Evolutionary conservation across 164 flowering plant genomes (phyloP).

Genomic region (Brasenia schreberi): DNA sequence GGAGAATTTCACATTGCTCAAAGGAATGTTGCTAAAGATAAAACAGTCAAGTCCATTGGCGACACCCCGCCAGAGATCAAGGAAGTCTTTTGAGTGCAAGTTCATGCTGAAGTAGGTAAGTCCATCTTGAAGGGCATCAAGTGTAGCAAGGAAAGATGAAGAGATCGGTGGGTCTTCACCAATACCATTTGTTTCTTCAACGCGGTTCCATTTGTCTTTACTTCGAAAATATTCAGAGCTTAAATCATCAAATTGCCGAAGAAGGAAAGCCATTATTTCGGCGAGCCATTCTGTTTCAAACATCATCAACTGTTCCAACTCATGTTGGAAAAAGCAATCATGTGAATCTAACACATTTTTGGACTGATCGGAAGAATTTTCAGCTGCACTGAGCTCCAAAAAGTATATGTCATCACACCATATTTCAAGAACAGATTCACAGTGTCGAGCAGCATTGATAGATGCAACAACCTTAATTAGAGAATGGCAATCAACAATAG

Average conservation of each 20-base stretch:
- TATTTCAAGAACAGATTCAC: slow-evolving; percentile 35
- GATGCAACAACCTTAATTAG: slow-evolving; percentile 20
- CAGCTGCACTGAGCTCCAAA: slow-evolving; percentile 44
- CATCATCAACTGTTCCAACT: slow-evolving; percentile 32
- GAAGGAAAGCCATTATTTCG: slow-evolving; percentile 32
- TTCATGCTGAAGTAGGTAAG: slow-evolving; percentile 14
- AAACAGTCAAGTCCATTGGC: slow-evolving; percentile 60
- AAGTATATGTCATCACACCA: slow-evolving; percentile 48
- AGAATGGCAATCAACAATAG: slow-evolving; percentile 11
- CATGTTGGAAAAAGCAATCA: slow-evolving; percentile 35
- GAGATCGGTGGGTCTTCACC: slow-evolving; percentile 16
- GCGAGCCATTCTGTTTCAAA: slow-evolving; percentile 39
- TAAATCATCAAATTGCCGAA: slow-evolving; percentile 28
- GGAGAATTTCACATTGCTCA: slow-evolving; percentile 17
- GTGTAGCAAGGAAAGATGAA: slow-evolving; percentile 23
- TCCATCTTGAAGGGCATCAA: slow-evolving; percentile 32
- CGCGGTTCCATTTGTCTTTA: slow-evolving; percentile 7
- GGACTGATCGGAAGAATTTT: not conserved
- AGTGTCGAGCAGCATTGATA: slow-evolving; percentile 46
- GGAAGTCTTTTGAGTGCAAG: slow-evolving; percentile 44
- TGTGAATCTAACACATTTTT: slow-evolving; percentile 5
- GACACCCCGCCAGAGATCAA: slow-evolving; percentile 51
- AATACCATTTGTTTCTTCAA: slow-evolving; percentile 4
- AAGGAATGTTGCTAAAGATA: slow-evolving; percentile 22
- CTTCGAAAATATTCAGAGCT: slow-evolving; percentile 24